Evolutionary conservation across 352 stramenopile genomes (phyloP).

Genomic region (Globisporangium paddicum): DNA sequence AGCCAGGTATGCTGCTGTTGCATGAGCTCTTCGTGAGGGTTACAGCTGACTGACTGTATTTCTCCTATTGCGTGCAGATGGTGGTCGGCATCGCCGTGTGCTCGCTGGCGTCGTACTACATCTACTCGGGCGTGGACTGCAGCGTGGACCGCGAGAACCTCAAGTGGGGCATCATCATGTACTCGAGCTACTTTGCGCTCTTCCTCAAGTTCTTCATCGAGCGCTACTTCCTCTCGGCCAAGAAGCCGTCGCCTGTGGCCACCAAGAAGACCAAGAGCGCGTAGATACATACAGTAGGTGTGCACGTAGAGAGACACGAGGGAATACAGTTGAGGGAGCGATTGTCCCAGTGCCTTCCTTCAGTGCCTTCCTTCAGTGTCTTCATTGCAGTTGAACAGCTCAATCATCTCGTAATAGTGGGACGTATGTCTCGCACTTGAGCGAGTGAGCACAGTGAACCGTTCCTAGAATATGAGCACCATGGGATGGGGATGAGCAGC

Average conservation of each 20-base stretch:
- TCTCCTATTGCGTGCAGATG: no score
- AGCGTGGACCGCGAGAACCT: slow-evolving; percentile 81
- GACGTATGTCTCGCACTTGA: not conserved
- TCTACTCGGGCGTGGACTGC: slow-evolving; percentile 61
- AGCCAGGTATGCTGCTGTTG: slow-evolving; percentile 74
- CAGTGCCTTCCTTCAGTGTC: not conserved
- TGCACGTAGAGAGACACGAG: not conserved
- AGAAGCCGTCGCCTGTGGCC: slow-evolving; percentile 18
- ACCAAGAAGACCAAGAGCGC: slow-evolving; percentile 29
- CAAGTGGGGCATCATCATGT: slow-evolving; percentile 91
- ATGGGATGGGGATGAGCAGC: not conserved
- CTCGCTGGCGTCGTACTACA: slow-evolving; percentile 73
- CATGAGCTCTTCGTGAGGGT: no score
- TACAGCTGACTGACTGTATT: no score
- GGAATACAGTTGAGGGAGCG: not conserved
- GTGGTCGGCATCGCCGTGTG: slow-evolving; percentile 72
- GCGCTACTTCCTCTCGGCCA: slow-evolving; percentile 70
- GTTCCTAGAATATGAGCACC: not conserved
- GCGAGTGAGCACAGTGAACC: not conserved
- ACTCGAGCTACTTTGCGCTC: slow-evolving; percentile 92
- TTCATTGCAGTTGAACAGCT: no score
- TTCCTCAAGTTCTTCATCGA: slow-evolving; percentile 92
- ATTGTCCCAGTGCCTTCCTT: not conserved
- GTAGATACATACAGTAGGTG: slow-evolving; percentile 10
- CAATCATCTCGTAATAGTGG: no score